Percentiles rank a stretch among this genome's conserved stretches.
Evolutionary conservation across 2,329 filamentous ascomycete genomes (phyloP).

Genomic region (Onygenales sp.): DNA sequence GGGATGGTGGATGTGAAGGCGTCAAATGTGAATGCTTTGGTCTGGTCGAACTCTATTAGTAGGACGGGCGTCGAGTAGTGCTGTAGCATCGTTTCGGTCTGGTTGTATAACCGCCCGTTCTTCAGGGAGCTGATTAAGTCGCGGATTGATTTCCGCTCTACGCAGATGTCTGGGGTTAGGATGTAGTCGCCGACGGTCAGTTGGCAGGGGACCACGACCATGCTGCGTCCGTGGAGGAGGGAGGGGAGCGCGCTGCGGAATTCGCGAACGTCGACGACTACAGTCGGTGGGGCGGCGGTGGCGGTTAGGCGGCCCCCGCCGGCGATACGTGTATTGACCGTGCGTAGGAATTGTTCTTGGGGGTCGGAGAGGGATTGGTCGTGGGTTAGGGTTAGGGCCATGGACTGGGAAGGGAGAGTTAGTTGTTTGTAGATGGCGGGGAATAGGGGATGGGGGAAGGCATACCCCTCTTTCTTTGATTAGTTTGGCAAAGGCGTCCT

Average conservation of each 20-base stretch:
- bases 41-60: slow-evolving; percentile 94
- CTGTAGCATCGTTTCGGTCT: slow-evolving; percentile 88
- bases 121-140: slow-evolving; percentile 88
- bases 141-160: slow-evolving; percentile 87
- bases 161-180: slow-evolving; percentile 78
- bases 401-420: slow-evolving; percentile 40
- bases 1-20: slow-evolving; percentile 41
- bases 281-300: slow-evolving; percentile 76
- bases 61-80: slow-evolving; percentile 87
- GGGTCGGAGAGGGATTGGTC: slow-evolving; percentile 67
- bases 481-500: slow-evolving; percentile 88
- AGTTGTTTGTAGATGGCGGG: slow-evolving; percentile 7
- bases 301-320: slow-evolving; percentile 78
- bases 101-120: slow-evolving; percentile 82
- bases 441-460: not conserved
- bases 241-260: slow-evolving; percentile 90
- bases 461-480: slow-evolving; percentile 78
- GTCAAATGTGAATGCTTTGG: slow-evolving; percentile 93
- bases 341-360: slow-evolving; percentile 85
- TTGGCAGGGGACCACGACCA: slow-evolving; percentile 87
- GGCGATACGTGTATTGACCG: slow-evolving; percentile 92
- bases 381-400: slow-evolving; percentile 77
- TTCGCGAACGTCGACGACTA: slow-evolving; percentile 92
- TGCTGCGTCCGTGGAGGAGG: slow-evolving; percentile 77
- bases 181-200: slow-evolving; percentile 96